These are phyloP conservation scores for Boletus vermiculosoides DNA, from an alignment of 768 basidiomycete species.

Conservation along the genomic window DNA sequence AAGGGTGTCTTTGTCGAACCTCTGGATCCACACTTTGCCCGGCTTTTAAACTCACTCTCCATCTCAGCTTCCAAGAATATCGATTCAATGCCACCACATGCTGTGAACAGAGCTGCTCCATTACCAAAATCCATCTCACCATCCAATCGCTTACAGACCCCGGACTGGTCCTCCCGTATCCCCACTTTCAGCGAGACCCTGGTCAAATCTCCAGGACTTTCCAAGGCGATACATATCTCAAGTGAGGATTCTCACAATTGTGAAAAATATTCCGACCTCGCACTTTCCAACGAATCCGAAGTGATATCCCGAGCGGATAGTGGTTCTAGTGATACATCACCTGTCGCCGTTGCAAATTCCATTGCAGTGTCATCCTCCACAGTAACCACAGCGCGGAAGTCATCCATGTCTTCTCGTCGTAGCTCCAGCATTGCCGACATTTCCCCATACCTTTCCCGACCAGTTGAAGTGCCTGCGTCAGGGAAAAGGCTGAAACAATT, in stretches of 20 bases:
- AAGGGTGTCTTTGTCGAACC: conserved; percentile 27
- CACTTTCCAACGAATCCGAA: not conserved
- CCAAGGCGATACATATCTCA: conserved; percentile 4
- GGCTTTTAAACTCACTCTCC: conserved; percentile 60
- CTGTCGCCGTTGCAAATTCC: not conserved
- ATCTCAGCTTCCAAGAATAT: conserved; percentile 47
- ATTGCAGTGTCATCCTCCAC: conserved; percentile 12
- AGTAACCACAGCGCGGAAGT: conserved; percentile 21
- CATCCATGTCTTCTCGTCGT: conserved; percentile 29
- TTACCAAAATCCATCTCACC: conserved; percentile 11
- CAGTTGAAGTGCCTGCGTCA: conserved; percentile 52
- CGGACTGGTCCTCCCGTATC: conserved; percentile 35
- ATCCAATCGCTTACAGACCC: conserved; percentile 20
- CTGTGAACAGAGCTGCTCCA: conserved; percentile 3
- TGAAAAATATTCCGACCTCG: conserved; percentile 2
- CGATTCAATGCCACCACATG: conserved; percentile 10
- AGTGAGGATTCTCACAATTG: conserved; percentile 3
- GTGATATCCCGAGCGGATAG: not conserved
- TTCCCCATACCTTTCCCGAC: conserved; percentile 63
- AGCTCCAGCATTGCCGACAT: conserved; percentile 60
- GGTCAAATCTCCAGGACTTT: conserved; percentile 6
- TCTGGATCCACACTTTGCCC: conserved; percentile 71
- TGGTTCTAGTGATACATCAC: conserved; percentile 10
- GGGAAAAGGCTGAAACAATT: conserved; percentile 67
- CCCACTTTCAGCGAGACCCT: conserved; percentile 20